Evolutionary conservation across 305 asterid species (phyloP).

Genomic region (Fraxinus baroniana): DNA sequence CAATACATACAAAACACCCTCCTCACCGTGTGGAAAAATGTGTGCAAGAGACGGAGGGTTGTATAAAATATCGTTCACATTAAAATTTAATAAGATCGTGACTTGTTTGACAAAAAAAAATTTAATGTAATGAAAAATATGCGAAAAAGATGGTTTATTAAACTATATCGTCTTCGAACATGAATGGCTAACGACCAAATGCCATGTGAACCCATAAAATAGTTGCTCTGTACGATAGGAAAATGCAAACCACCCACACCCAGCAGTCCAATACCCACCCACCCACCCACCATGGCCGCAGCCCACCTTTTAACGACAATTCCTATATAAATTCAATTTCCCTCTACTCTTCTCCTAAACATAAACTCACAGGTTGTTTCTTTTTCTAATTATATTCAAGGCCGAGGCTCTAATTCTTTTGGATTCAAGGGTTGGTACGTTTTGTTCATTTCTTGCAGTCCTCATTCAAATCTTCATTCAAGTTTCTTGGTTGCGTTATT

Average conservation of each 20-base stretch:
- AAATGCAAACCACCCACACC: neutral
- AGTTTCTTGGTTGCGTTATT: constrained; percentile 11
- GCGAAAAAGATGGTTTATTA: neutral
- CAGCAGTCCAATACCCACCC: neutral
- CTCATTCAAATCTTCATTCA: constrained; percentile 17
- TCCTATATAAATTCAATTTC: constrained; percentile 10
- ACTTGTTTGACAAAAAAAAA: neutral
- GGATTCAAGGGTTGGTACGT: constrained; percentile 34
- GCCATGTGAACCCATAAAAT: constrained; percentile 25
- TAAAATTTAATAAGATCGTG: neutral
- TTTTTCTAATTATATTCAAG: constrained; percentile 18
- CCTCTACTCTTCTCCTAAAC: constrained; percentile 29
- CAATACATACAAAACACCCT: constrained; percentile 12
- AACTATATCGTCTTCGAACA: neutral
- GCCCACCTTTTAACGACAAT: constrained; percentile 32
- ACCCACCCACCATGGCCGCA: neutral
- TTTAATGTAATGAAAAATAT: neutral
- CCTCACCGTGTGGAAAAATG: constrained; percentile 12
- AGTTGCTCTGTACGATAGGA: neutral
- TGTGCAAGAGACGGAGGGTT: no score
- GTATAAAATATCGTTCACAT: no score
- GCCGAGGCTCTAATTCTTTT: constrained; percentile 13
- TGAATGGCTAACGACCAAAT: constrained; percentile 22
- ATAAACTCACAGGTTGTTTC: neutral
- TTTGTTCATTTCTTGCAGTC: constrained; percentile 19